Conservation (phyloP, 768 basidiomycete species). For the Pisolithus albus region DNA sequence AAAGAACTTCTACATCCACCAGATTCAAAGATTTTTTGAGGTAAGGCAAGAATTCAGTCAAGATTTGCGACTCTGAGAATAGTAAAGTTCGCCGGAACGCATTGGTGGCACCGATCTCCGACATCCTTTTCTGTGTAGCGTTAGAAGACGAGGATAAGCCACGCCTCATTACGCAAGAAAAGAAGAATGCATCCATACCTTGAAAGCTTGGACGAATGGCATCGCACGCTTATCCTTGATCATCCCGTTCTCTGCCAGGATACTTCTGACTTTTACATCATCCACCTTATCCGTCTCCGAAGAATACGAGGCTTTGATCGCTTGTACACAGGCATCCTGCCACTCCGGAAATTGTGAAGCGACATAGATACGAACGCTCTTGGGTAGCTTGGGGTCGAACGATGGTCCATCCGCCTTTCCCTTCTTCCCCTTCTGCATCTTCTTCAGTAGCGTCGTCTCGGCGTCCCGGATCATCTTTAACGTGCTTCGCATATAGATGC, state of each 20-base stretch:
- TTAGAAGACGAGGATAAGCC: slow-evolving; percentile 6
- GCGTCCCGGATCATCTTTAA: slow-evolving; percentile 89
- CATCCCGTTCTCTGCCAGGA: slow-evolving; percentile 63
- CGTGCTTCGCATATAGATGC: slow-evolving; percentile 82
- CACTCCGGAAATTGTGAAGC: slow-evolving; percentile 88
- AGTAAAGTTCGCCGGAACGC: slow-evolving; percentile 79
- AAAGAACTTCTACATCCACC: slow-evolving; percentile 61
- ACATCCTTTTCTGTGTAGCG: slow-evolving; percentile 64
- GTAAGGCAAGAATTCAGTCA: slow-evolving; percentile 69
- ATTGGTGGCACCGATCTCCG: slow-evolving; percentile 61
- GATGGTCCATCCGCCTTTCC: slow-evolving; percentile 36
- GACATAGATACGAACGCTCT: slow-evolving; percentile 83
- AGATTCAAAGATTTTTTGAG: slow-evolving; percentile 70
- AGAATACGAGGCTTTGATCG: slow-evolving; percentile 63
- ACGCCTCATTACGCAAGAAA: not conserved
- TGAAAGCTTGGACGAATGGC: slow-evolving; percentile 92
- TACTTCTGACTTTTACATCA: slow-evolving; percentile 67
- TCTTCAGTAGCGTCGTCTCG: slow-evolving; percentile 72
- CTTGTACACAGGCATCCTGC: slow-evolving; percentile 80
- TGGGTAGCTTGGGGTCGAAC: slow-evolving; percentile 83
- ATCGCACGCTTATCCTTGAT: slow-evolving; percentile 95
- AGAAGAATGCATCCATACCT: slow-evolving; percentile 44
- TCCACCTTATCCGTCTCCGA: slow-evolving; percentile 61
- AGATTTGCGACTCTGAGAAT: slow-evolving; percentile 74
- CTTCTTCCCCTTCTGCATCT: slow-evolving; percentile 72